Evolutionary conservation across 306 rosid species (phyloP).

Genomic region (Albizia julibrissin): DNA sequence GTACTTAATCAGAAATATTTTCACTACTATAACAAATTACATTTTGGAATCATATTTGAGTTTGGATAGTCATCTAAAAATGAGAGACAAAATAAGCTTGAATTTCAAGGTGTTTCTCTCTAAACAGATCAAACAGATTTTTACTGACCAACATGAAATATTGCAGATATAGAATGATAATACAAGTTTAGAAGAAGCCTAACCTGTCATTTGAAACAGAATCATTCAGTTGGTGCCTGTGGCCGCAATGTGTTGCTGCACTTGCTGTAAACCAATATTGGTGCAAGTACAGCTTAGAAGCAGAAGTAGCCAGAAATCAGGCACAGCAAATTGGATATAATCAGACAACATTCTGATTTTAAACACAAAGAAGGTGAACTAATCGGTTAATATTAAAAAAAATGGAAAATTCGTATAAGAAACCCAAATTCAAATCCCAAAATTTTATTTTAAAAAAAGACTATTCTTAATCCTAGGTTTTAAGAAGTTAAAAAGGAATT

Average conservation of each 20-base stretch:
- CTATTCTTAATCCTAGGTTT: not conserved
- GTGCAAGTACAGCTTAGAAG: not conserved
- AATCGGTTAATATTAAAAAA: not conserved
- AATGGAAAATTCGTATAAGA: not conserved
- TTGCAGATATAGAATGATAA: not conserved
- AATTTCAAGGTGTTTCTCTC: not conserved
- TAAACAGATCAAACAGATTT: not conserved
- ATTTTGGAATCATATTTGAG: slow-evolving; percentile 17
- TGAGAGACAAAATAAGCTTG: not conserved
- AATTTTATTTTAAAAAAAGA: not conserved
- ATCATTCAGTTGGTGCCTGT: not conserved
- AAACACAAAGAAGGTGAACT: not conserved
- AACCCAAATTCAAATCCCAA: not conserved
- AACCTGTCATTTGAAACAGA: not conserved
- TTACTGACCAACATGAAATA: not conserved
- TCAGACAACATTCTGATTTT: not conserved
- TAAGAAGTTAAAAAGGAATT: not conserved
- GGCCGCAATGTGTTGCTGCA: not conserved
- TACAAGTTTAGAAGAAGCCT: not conserved
- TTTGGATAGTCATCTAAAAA: not conserved
- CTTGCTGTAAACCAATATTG: not conserved
- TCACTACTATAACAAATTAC: not conserved
- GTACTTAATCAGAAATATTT: not conserved
- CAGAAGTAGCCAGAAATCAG: not conserved
- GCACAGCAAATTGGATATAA: slow-evolving; percentile 20